Evolutionary conservation across 176 grass and related monocot species (phyloP), one percentile per base, ranked within the genome.

Genomic region (Musa itinerans): DNA sequence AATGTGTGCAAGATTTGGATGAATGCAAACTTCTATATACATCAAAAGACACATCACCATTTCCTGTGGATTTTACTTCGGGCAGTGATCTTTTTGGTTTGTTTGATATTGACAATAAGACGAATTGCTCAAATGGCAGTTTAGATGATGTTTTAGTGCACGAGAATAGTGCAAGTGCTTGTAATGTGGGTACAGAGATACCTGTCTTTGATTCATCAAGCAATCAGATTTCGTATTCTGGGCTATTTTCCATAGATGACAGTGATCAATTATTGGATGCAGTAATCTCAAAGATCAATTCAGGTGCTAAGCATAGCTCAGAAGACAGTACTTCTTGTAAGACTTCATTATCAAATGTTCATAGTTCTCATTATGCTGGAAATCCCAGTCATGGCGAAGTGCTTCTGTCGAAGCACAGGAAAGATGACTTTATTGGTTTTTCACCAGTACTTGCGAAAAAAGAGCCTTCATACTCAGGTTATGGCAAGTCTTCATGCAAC

Each of bases 71-170:
- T 55, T 84, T 74, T 72, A 65, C 29, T 71, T 68, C 74, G 62
- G 74, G 83, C 50, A 87, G 78, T 92, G 90, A 89, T 72, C 79
- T 89, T 53, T 92, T 89, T 76, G 81, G 71, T 87, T 87, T 89
- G 54, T 53, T 89, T 79, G 84, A 79, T 81, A 59, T 82, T 52
- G 76, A 86, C 64, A 78, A 80, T 80, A 70, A 70, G 68, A 11
- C 34, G 19, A 70, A 84, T 80, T 84, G 82, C 63, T 74, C 69
- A 24, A 80, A 59, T 71, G 75, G 72, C 12, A 86, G 48, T 75
- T 12, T 75, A 17, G 81, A 71, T 78, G 71, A 78, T 81, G 76
- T 81, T 79, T 85, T 86, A 66, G 29, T 69, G 15, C 58, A 62
- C 14, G 86, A 76, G 67, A 73, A 77, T 65, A 63, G 67, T 74